A percentile compares a stretch with the other conserved stretches of the same genome.
These are phyloP conservation scores for Anethum foeniculum DNA, from an alignment of 140 eudicot genomes.

Conservation along the genomic window DNA sequence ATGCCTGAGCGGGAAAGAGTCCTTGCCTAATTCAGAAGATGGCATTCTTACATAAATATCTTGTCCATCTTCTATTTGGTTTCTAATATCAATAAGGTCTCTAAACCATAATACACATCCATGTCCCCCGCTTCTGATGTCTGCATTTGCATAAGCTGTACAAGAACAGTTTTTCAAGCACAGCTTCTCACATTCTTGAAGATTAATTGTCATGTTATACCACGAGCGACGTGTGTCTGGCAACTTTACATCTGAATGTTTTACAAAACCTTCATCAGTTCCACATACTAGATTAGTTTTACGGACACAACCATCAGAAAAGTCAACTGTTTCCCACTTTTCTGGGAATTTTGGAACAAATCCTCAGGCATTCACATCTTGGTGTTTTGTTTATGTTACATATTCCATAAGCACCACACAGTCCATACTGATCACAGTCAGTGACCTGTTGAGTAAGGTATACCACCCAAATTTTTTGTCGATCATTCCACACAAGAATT, in stretches of 20 bases:
- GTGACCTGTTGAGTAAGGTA: not conserved
- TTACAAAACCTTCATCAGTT: no score
- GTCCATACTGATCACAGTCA: not conserved
- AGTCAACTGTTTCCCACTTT: no score
- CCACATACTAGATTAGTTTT: no score
- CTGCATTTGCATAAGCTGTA: not conserved
- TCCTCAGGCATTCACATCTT: conserved; percentile 1
- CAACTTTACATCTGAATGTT: no score
- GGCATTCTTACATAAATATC: not conserved
- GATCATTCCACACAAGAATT: not conserved
- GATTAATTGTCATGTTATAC: no score
- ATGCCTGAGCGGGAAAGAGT: not conserved
- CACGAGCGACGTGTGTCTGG: no score
- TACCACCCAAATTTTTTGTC: not conserved
- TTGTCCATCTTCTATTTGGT: not conserved
- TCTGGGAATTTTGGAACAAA: not conserved
- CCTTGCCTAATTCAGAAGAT: not conserved
- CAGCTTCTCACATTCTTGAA: no score
- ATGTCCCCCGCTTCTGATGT: not conserved
- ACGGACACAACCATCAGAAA: no score
- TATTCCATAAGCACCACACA: not conserved
- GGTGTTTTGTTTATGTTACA: not conserved
- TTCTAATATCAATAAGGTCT: no score
- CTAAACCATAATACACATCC: not conserved
- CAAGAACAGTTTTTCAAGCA: no score